Percentiles rank a stretch among this genome's conserved stretches.
Evolutionary conservation across 208 protist species (phyloP).

Genomic region (Trypanosoma rangeli): DNA sequence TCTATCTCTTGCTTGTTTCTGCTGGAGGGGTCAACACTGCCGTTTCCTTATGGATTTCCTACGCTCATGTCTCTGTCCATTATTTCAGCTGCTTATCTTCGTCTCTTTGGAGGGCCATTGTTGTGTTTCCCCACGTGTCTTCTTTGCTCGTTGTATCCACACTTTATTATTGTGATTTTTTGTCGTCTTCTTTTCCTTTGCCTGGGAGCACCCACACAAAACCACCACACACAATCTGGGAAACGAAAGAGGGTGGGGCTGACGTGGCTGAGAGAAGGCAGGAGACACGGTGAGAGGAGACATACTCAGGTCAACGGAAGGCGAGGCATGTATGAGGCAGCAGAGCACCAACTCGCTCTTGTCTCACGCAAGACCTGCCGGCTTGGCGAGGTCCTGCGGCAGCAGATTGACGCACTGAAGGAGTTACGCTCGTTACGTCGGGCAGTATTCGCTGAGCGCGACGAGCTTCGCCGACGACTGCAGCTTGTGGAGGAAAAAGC

Average conservation of each 20-base stretch:
- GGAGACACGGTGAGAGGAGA: background rate
- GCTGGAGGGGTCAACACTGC: no score
- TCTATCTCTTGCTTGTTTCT: background rate
- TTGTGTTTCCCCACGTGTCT: no score
- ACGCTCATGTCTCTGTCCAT: no score
- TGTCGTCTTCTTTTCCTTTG: background rate
- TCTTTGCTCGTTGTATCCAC: no score
- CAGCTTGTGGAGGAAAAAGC: background rate
- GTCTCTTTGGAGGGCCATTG: background rate
- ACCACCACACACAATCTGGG: background rate
- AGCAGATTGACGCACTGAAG: slow-evolving; percentile 25
- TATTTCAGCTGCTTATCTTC: background rate
- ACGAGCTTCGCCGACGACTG: slow-evolving; percentile 14
- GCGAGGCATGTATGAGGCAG: slow-evolving; percentile 30
- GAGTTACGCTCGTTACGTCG: background rate
- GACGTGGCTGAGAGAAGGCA: background rate
- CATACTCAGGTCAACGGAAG: background rate
- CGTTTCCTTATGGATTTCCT: no score
- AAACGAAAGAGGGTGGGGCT: background rate
- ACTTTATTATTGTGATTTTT: no score
- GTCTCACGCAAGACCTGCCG: slow-evolving; percentile 10
- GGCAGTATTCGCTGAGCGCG: background rate
- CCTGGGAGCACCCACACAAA: background rate
- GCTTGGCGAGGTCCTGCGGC: slow-evolving; percentile 21
- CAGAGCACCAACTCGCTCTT: slow-evolving; percentile 36